These are phyloP conservation scores for Fusarium chaquense DNA, from an alignment of 2,329 filamentous ascomycete species.

Conservation along the genomic window DNA sequence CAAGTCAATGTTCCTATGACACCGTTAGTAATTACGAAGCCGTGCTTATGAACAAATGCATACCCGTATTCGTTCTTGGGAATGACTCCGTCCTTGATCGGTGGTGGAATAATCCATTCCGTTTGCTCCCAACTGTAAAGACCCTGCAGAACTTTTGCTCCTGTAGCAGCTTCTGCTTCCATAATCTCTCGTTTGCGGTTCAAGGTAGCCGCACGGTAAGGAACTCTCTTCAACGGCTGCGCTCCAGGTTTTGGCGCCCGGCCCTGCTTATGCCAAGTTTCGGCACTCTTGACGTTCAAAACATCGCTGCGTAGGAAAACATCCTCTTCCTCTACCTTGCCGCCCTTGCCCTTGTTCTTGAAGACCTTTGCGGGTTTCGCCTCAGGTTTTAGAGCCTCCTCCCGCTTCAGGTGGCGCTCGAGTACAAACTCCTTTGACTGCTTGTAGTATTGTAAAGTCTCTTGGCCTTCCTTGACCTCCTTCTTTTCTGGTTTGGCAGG, in stretches of 20 bases:
- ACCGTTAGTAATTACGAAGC: slow-evolving; percentile 36
- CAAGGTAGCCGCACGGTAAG: slow-evolving; percentile 89
- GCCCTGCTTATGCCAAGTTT: slow-evolving; percentile 98
- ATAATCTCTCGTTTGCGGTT: slow-evolving; percentile 90
- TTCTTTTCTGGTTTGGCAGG: slow-evolving; percentile 79
- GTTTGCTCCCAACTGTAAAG: slow-evolving; percentile 88
- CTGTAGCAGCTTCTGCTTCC: slow-evolving; percentile 82
- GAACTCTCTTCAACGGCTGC: slow-evolving; percentile 84
- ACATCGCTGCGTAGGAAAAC: slow-evolving; percentile 86
- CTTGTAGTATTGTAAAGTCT: slow-evolving; percentile 91
- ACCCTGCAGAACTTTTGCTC: slow-evolving; percentile 87
- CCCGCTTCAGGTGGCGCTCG: slow-evolving; percentile 86
- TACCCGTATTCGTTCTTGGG: slow-evolving; percentile 91
- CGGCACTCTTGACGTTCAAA: slow-evolving; percentile 86
- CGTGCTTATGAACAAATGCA: slow-evolving; percentile 2
- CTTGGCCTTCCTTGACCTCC: slow-evolving; percentile 77
- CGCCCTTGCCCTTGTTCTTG: slow-evolving; percentile 78
- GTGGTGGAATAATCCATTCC: slow-evolving; percentile 92
- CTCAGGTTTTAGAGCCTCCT: slow-evolving; percentile 82
- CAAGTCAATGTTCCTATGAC: slow-evolving; percentile 82
- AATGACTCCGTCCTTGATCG: slow-evolving; percentile 85
- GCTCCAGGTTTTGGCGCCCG: slow-evolving; percentile 78
- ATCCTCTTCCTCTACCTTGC: slow-evolving; percentile 78
- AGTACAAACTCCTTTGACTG: slow-evolving; percentile 86
- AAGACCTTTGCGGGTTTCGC: slow-evolving; percentile 81